Base-by-base conservation (phyloP, 1,139 yeast genomes). In the Komagataea norvegica region DNA sequence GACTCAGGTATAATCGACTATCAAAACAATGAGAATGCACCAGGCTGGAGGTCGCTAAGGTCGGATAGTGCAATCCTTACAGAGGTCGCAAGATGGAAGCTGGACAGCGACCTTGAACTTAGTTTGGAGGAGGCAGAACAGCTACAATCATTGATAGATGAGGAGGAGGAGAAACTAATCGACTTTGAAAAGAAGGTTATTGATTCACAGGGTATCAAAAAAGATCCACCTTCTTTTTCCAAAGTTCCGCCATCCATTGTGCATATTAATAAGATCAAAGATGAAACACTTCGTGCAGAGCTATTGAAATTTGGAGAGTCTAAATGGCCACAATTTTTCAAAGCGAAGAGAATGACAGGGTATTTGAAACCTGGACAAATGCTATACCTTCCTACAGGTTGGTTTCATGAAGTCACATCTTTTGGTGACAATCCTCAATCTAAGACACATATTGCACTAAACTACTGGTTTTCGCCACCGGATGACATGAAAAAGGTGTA, bases 381-480 rank as follows among this genome's bases (percentile, higher is more conserved):
- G 79, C 57, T 82, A 24, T 82, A 74, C 49, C 56, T 82, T 18
- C 91, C 91, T 1, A 72, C 84, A 1, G 87, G 89, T 2, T 82
- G 89, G 89, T 82, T 82, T 53, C 91, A 82, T 55, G 91, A 82
- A 55, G 91, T 82, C 1, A 72, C 83, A 0, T 78, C 86, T n/a
- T 78, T 66, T 55, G 79, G 81, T 1, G 43, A 40, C 17, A 33
- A 40, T 6, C 33, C 42, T 13, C 43, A 37, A n/a, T 44, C 49
- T n/a, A 42, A 49, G 21, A 52, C 68, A 5, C 89, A 82, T 52
- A 63, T 74, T 33, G 88, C 88, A 0, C 49, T 80, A 6, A 82
- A 82, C 54, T 81, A 80, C 56, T 82, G 91, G 91, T 79, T 75
- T 55, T 67, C 75, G 5, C 87, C 88, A 3, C 85, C 86, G 0